A percentile compares a stretch with the other conserved stretches of the same genome.
Conservation (phyloP, 148 eudicot genomes). For the Diospyros lotus region DNA sequence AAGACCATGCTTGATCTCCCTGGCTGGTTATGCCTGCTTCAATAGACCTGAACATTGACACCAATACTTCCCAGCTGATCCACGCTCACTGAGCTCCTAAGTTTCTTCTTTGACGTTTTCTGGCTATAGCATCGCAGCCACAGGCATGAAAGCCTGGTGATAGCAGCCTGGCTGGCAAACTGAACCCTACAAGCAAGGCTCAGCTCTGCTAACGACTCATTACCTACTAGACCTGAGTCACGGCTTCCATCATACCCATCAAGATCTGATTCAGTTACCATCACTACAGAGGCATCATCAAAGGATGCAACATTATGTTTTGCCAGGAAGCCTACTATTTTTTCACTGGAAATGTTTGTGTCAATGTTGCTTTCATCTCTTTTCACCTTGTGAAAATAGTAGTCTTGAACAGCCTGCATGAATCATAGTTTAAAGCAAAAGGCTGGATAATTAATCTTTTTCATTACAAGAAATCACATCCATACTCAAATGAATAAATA, state of each 20-base stretch:
- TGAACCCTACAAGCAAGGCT: slow-evolving; percentile 36
- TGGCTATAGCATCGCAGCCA: slow-evolving; percentile 38
- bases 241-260: slow-evolving; percentile 40
- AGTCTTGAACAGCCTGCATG: slow-evolving; percentile 42
- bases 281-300: slow-evolving; percentile 43
- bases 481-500: too few relatives aligned
- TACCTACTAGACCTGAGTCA: slow-evolving; percentile 14
- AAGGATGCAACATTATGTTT: slow-evolving; percentile 24
- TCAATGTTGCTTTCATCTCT: slow-evolving; percentile 8
- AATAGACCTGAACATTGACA: slow-evolving; percentile 24
- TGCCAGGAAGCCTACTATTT: neutral
- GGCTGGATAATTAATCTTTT: neutral
- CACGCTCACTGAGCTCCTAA: neutral
- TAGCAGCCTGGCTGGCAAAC: slow-evolving; percentile 42
- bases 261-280: slow-evolving; percentile 52
- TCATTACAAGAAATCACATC: neutral
- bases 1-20: neutral
- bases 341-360: neutral
- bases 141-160: slow-evolving; percentile 42
- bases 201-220: slow-evolving; percentile 17
- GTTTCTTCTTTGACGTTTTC: slow-evolving; percentile 14
- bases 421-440: neutral
- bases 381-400: slow-evolving; percentile 24
- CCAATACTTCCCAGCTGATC: slow-evolving; percentile 23
- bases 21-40: neutral